Evolutionary conservation across 2,329 filamentous ascomycete genomes (phyloP), one percentile per base, ranked within the genome.

Genomic region (Pseudocercospora eumusae): DNA sequence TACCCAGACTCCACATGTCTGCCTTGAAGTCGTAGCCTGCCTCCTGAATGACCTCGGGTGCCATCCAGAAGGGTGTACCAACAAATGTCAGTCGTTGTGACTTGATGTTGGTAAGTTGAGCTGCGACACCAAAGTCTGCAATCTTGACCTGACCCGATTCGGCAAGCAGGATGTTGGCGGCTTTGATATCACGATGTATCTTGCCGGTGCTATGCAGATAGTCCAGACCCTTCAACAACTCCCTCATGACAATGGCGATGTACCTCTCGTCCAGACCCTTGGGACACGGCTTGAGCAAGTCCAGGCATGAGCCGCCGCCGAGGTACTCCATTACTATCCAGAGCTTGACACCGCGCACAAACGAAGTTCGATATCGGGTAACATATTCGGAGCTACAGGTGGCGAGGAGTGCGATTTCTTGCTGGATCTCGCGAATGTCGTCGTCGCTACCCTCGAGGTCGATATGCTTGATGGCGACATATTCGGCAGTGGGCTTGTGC

Each of bases 301-400:
- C 95, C 67, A 97, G 83, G 75, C 95, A 97, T 18, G 95, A 98
- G 44, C 95, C 95, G 66, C 95, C 95, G 5, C 95, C 95, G 10
- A 99, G 81, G 74, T 90, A 99, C 77, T 99, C 95, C 95, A 99
- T 99, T 62, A 98, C 92, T 74, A 99, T 99, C 95, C 95, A 99
- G 81, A 99, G 81, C 79, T 98, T 99, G 75, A 93, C 90, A 25
- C 95, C 95, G 69, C 91, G 87, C n/a, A 98, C 84, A 76, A 98
- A 99, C 74, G 93, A 97, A 21, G 91, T 90, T 76, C 93, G 96
- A 83, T 99, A 99, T 75, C 96, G 91, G 15, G 95, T 98, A 69
- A 99, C 92, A 76, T 90, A 96, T 53, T 90, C 89, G 75, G 93
- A 97, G 69, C 90, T 90, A 80, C 95, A 99, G 57, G 95, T 97